Conservation (phyloP, 495 filamentous ascomycete genomes). For the Aspergillus hancockii region DNA sequence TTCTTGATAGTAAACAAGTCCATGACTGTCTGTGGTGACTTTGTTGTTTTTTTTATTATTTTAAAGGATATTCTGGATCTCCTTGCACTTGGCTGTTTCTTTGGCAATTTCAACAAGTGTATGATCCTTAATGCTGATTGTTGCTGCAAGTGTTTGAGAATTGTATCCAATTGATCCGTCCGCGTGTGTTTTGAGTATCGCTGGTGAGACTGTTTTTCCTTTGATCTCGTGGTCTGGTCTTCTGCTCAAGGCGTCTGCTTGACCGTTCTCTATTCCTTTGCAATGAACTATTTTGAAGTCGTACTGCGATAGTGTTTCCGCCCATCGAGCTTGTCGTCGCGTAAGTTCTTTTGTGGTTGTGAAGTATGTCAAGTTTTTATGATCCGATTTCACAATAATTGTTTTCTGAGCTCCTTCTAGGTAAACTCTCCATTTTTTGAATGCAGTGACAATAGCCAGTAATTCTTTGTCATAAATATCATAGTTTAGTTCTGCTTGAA, state of each 20-base stretch:
- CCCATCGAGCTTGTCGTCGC: constrained; percentile 19
- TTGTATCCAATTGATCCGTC: constrained; percentile 7
- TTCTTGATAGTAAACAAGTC: background rate
- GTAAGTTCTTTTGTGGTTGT: constrained; percentile 24
- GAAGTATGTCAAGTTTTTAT: constrained; percentile 27
- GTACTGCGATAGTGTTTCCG: constrained; percentile 25
- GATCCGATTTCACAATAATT: constrained; percentile 3
- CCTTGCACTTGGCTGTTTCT: too few species aligned
- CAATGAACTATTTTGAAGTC: too few species aligned
- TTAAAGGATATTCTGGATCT: too few species aligned
- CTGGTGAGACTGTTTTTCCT: background rate
- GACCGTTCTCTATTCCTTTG: constrained; percentile 17
- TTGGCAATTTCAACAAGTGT: too few species aligned
- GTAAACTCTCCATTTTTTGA: constrained; percentile 17
- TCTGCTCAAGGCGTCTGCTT: constrained; percentile 23
- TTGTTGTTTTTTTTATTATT: too few species aligned
- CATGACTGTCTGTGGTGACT: too few species aligned
- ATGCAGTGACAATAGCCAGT: constrained; percentile 17
- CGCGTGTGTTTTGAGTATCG: background rate
- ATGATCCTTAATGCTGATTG: too few species aligned
- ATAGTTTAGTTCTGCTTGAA: constrained; percentile 25
- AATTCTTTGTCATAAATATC: constrained; percentile 33
- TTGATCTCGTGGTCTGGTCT: constrained; percentile 10
- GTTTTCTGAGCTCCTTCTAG: constrained; percentile 14
- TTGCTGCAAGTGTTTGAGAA: background rate